A percentile compares a stretch with the other conserved stretches of the same genome.
Evolutionary conservation across 257 asterid species (phyloP).

Genomic region (Thymus quinquecostatus): DNA sequence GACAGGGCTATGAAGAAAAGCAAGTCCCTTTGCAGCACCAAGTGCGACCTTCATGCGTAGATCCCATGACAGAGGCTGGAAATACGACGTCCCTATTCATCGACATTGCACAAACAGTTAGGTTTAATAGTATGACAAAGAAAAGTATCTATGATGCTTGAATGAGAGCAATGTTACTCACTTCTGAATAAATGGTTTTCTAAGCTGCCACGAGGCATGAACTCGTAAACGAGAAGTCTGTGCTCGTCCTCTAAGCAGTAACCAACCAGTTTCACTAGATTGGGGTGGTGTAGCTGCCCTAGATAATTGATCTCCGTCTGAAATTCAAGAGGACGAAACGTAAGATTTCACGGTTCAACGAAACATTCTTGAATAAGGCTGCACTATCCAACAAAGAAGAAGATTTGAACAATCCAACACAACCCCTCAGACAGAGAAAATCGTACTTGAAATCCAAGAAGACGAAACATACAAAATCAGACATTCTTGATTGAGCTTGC

Average conservation of each 20-base stretch:
- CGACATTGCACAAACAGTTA: conserved; percentile 6
- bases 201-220: conserved; percentile 82
- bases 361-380: not conserved
- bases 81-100: conserved; percentile 55
- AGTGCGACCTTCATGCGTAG: conserved; percentile 69
- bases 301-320: conserved; percentile 69
- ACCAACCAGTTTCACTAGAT: conserved; percentile 65
- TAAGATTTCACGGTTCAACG: no score
- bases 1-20: conserved; percentile 65
- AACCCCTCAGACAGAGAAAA: not conserved
- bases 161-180: conserved; percentile 34
- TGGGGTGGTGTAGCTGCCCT: conserved; percentile 69
- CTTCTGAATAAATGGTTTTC: conserved; percentile 76
- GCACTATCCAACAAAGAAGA: not conserved
- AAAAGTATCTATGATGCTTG: not conserved
- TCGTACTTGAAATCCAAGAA: not conserved
- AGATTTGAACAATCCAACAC: not conserved
- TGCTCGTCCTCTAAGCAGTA: conserved; percentile 79
- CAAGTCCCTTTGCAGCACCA: conserved; percentile 78
- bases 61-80: conserved; percentile 71
- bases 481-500: no score
- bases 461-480: no score
- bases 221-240: conserved; percentile 69
- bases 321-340: not conserved
- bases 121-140: not conserved